These are phyloP conservation scores for Allium sativum DNA, from an alignment of 106 monocot genomes.

Conservation along the genomic window DNA sequence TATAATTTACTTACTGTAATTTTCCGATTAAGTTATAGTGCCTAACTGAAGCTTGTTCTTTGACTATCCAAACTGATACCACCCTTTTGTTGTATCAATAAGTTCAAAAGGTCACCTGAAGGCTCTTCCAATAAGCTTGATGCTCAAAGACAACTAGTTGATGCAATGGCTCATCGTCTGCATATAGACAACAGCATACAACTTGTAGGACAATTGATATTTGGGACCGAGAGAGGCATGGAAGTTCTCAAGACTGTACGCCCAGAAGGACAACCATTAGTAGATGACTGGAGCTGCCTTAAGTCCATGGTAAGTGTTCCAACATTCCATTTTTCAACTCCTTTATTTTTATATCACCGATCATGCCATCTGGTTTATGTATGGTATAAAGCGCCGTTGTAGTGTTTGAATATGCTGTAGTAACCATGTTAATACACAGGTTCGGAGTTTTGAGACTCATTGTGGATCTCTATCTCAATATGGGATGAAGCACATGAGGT, in stretches of 20 bases:
- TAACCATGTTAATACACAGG: constrained; percentile 15
- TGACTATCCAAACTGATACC: constrained; percentile 2
- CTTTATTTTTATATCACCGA: too few species aligned
- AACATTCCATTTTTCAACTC: not conserved
- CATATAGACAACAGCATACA: constrained; percentile 80
- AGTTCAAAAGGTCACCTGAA: constrained; percentile 19
- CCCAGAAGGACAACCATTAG: constrained; percentile 50
- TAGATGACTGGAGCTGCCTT: constrained; percentile 88
- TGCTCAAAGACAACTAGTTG: constrained; percentile 52
- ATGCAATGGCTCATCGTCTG: constrained; percentile 62
- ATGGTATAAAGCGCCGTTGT: too few species aligned
- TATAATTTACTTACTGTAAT: too few species aligned
- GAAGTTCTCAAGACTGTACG: constrained; percentile 43
- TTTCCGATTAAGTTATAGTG: not conserved
- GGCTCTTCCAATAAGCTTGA: constrained; percentile 47
- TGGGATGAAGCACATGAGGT: constrained; percentile 95
- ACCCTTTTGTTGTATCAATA: constrained; percentile 8
- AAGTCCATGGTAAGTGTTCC: constrained; percentile 54
- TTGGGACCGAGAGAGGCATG: constrained; percentile 48
- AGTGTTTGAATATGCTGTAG: too few species aligned
- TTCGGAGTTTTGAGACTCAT: constrained; percentile 64
- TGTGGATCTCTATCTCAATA: constrained; percentile 92
- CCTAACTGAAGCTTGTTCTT: not conserved
- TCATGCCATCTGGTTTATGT: too few species aligned
- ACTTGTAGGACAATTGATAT: constrained; percentile 63